Evolutionary conservation across 768 basidiomycete species (phyloP), one percentile per base, ranked within the genome.

Genomic region (Mycena sanguinolenta): DNA sequence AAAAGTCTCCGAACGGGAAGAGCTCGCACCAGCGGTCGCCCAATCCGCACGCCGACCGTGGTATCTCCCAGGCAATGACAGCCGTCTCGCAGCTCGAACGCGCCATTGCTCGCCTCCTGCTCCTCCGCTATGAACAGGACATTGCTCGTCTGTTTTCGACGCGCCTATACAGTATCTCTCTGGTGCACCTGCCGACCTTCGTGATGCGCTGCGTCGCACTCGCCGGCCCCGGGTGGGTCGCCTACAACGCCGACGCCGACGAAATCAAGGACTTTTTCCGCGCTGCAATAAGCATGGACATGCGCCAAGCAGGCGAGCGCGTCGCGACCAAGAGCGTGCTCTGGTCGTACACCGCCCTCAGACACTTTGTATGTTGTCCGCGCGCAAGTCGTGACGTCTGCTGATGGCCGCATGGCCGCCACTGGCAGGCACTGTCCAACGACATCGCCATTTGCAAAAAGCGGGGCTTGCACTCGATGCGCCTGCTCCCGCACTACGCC

Each of bases 301-400:
- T 94, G 79, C 86, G 92, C 32, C 91, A 94, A 78, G 90, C 91
- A 0, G 92, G 92, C 21, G 92, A 93, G 73, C 85, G 92, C 34
- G 91, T 93, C 23, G 92, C 92, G 10, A 93, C 92, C 10, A 93
- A 92, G 84, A 92, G 90, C 74, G 90, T 93, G 23, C 79, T 93
- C 63, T 93, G 92, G 92, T 91, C 90, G 1, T 93, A 93, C 79
- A 93, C 92, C 2, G 92, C 91, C 36, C 80, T 93, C 32, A 81
- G 92, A 65, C 90, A 93, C 80, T 93, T 93, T 76, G 92, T 36
- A 54, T 54, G 53, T 28, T 54, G 53, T 28, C 27, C 28, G 27
- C 53, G 17, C 27, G 27, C 28, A 32, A 28, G 25, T 19, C 19
- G 32, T 54, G 30, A 54, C 10, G 32, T 34, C 6, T 54, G 28